A percentile compares a stretch with the other conserved stretches of the same genome.
These are phyloP conservation scores for Colletotrichum phormii DNA, from an alignment of 2,329 filamentous ascomycete genomes.

Conservation along the genomic window DNA sequence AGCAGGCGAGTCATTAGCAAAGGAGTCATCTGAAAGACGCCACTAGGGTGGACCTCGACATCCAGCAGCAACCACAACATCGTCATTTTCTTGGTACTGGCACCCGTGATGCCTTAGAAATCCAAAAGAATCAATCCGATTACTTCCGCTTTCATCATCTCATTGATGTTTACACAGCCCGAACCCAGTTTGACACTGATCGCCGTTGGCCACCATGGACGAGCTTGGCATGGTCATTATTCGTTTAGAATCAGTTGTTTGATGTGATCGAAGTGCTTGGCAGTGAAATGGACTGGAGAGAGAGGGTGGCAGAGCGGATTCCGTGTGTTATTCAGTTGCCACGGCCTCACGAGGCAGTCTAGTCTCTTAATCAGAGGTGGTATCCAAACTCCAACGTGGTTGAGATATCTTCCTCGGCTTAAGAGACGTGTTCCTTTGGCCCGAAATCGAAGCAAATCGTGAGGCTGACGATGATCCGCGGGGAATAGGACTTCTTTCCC, in stretches of 20 bases:
- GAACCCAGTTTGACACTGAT: background rate
- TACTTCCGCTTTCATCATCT: constrained; percentile 15
- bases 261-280: background rate
- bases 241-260: background rate
- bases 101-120: background rate
- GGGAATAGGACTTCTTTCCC: background rate
- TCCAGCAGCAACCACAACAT: constrained; percentile 15
- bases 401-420: background rate
- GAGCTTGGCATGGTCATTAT: background rate
- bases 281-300: background rate
- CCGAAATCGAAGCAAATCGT: background rate
- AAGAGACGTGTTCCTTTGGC: background rate
- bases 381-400: background rate
- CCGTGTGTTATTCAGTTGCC: background rate
- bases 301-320: background rate
- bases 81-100: constrained; percentile 5
- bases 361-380: background rate
- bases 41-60: background rate
- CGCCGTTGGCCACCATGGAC: background rate
- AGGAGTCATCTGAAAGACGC: constrained; percentile 17
- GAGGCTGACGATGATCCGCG: background rate
- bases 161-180: background rate
- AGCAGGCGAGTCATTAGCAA: constrained; percentile 17
- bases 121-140: background rate
- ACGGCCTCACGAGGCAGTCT: background rate